A percentile compares a stretch with the other conserved stretches of the same genome.
Conservation (phyloP, 495 filamentous ascomycete species). For the Daldinia vernicosa region DNA sequence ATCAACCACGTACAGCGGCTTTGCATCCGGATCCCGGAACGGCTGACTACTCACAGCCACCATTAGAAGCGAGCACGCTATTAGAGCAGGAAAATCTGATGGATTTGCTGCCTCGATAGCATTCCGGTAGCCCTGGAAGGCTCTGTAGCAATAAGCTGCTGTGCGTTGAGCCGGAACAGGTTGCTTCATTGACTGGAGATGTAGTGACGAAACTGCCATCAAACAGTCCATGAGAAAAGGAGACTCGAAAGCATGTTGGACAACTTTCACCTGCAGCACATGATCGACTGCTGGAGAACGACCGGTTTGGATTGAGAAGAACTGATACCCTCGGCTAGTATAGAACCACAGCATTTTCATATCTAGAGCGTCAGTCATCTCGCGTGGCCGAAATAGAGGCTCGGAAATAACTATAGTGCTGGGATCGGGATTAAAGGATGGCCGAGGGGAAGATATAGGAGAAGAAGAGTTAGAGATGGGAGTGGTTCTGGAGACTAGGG, state of each 20-base stretch:
- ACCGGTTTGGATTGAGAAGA: conserved; percentile 50
- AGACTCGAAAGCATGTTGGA: conserved; percentile 56
- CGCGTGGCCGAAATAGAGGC: conserved; percentile 49
- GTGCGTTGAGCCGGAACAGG: conserved; percentile 41
- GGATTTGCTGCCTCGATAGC: conserved; percentile 53
- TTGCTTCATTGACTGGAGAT: conserved; percentile 49
- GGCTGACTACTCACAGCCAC: conserved; percentile 52
- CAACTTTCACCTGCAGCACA: conserved; percentile 53
- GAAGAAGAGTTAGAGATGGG: conserved; percentile 17
- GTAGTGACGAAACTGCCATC: conserved; percentile 57
- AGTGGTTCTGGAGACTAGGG: conserved; percentile 25
- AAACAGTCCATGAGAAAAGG: conserved; percentile 62
- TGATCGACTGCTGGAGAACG: conserved; percentile 45
- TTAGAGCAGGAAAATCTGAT: conserved; percentile 51
- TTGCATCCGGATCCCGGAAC: conserved; percentile 52
- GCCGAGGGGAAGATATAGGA: conserved; percentile 17
- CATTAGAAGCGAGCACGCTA: conserved; percentile 54
- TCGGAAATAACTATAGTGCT: conserved; percentile 42
- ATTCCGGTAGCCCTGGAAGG: conserved; percentile 56
- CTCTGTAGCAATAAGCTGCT: conserved; percentile 51
- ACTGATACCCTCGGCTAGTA: conserved; percentile 47
- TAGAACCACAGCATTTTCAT: conserved; percentile 58
- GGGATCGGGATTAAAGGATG: conserved; percentile 13
- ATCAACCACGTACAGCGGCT: conserved; percentile 53
- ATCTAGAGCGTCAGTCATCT: conserved; percentile 44